Base-by-base conservation (phyloP, 805 yeast genomes). In the Nematodospora valgi region DNA sequence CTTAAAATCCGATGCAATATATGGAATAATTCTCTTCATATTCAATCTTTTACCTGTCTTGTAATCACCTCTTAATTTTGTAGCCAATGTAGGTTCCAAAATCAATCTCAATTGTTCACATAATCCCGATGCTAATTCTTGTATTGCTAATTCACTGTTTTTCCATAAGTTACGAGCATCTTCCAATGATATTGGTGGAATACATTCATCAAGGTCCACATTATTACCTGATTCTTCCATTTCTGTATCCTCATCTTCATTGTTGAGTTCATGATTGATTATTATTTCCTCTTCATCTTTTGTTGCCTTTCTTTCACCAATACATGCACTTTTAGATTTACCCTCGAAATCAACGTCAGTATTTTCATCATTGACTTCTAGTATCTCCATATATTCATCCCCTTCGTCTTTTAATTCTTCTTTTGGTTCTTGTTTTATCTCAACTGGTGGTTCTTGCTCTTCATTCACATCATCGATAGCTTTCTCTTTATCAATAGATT, bases 1-100 rank as follows among this genome's bases (percentile, higher is more conserved):
- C 52, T 95, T 80, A 76, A 87, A 93, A 52, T 88, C 95, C 24
- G 96, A 86, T 0, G 99, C 99, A 68, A 93, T 93, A 59, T 91
- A 93, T 5, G 98, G 95, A 52, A 93, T 93, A 51, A 93, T 93
- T 47, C 97, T 74, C 70, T 91, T 93, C 98, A 93, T 89, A 61
- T 93, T 93, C 51, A 93, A 74, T 47, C 98, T 74, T 59, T 93
- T 93, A 58, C 99, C 99, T 2, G 97, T 89, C 61, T 89, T 88
- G 64, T 87, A 93, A 57, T 93, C 98, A 54, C 99, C 99, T 43
- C 76, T 79, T 39, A 93, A 68, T 57, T 93, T 93, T 3, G 98
- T 91, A n/a, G 97, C 94, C 41, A 86, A 67, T 0, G 98, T 93
- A 4, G 99, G 99, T 56, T 89, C 98, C 45, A 93, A 67, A 53